Base-by-base conservation (phyloP, 2,329 filamentous ascomycete genomes). In the Diaporthe sp. region DNA sequence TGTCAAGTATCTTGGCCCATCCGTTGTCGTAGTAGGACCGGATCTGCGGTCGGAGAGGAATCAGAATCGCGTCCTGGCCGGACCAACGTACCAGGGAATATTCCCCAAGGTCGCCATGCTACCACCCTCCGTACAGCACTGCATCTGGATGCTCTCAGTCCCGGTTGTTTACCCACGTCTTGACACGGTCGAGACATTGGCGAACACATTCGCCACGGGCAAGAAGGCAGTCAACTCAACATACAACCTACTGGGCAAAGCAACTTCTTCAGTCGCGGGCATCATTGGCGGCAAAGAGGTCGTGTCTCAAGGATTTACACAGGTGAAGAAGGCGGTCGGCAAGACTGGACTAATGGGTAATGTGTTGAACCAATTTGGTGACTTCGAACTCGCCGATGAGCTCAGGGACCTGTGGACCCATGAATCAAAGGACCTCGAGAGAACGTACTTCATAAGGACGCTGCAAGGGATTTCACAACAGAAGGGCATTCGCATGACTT, bases 381-480 rank as follows among this genome's bases (percentile, higher is more conserved):
- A 98, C 79, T 93, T 99, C 76, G 97, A 98, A 81, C 91, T 98
- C 69, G 92, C 97, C 72, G 97, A 99, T 85, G 97, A 98, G 82
- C 87, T 98, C 75, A 93, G 96, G 82, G 97, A 99, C 83, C 93
- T 98, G 88, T 99, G 97, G 97, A 99, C 97, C 31, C 97, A 99
- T 81, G 96, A 98, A 70, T 96, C 94, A 71, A 99, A 98, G 89
- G 97, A 99, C 80, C 92, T 99, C 55, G 97, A 99, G 85, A 90
- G 97, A 74, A 99, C 97, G 9, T 99, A 99, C 83, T 88, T 99
- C 77, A 98, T 99, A 82, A 93, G 97, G 78, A 99, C 97, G 1
- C 89, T 99, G 3, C 97, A 99, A 86, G 95, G 95, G 37, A 98
- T 99, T 80, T 90, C 97, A 1, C 95, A 98, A 82, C 96, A 98